Conservation (phyloP, 352 stramenopile genomes). For the Pythium insidiosum region DNA sequence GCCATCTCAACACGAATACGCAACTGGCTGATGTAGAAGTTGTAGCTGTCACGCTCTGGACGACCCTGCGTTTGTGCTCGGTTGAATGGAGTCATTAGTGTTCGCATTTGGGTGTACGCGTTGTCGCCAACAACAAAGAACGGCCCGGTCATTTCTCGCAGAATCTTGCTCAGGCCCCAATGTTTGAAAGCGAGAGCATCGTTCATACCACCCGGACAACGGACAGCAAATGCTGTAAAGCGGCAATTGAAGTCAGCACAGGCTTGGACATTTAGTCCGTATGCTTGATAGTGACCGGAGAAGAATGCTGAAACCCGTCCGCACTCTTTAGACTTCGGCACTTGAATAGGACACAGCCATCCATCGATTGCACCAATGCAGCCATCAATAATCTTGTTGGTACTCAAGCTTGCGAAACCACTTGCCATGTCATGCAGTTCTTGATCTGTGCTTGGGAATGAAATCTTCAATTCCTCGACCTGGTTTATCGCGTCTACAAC, state of each 20-base stretch:
- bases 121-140: conserved; percentile 10
- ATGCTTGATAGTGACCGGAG: background rate
- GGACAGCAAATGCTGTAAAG: background rate
- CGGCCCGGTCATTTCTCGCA: background rate
- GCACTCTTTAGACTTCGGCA: background rate
- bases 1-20: conserved; percentile 10
- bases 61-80: background rate
- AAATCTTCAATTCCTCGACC: background rate
- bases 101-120: background rate
- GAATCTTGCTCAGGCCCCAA: background rate
- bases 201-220: background rate
- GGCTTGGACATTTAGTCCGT: background rate
- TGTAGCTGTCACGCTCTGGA: conserved; percentile 6
- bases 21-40: conserved; percentile 4
- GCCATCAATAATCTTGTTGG: background rate
- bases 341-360: background rate
- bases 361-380: background rate
- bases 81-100: conserved; percentile 8
- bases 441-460: background rate
- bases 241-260: background rate
- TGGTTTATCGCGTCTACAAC: background rate
- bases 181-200: background rate
- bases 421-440: background rate
- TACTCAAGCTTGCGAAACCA: background rate
- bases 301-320: background rate